Conservation (phyloP, 257 asterid genomes). For the Petunia axillaris region DNA sequence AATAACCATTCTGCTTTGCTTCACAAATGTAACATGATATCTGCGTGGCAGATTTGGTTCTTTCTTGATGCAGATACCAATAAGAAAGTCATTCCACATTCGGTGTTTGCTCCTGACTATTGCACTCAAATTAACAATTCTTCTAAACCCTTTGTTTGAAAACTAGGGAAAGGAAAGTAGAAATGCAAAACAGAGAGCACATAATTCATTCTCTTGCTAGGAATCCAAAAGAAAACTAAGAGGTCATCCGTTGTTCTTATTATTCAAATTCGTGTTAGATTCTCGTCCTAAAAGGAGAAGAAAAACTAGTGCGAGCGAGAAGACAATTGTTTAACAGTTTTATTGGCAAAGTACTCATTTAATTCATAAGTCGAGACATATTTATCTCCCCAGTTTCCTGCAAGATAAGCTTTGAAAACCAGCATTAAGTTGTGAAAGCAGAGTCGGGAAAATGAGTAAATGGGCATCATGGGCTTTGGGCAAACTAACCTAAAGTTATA, state of each 20-base stretch:
- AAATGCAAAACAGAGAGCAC: neutral
- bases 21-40: slow-evolving; percentile 6
- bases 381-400: neutral
- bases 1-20: neutral
- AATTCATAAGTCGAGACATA: neutral
- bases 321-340: neutral
- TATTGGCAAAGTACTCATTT: neutral
- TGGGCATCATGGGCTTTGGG: slow-evolving; percentile 5
- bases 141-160: neutral
- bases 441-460: neutral
- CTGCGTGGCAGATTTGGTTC: slow-evolving; percentile 17
- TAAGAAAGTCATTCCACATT: neutral
- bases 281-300: neutral
- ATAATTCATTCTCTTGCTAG: neutral
- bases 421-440: neutral
- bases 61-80: slow-evolving; percentile 3
- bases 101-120: too few relatives aligned
- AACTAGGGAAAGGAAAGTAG: neutral
- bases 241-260: neutral
- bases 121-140: neutral
- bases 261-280: too few relatives aligned
- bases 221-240: neutral
- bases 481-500: neutral
- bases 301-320: neutral
- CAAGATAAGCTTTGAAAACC: neutral